A percentile compares a stretch with the other conserved stretches of the same genome.
These are phyloP conservation scores for Corymbia maculata DNA, from an alignment of 345 rosid species.

Conservation along the genomic window DNA sequence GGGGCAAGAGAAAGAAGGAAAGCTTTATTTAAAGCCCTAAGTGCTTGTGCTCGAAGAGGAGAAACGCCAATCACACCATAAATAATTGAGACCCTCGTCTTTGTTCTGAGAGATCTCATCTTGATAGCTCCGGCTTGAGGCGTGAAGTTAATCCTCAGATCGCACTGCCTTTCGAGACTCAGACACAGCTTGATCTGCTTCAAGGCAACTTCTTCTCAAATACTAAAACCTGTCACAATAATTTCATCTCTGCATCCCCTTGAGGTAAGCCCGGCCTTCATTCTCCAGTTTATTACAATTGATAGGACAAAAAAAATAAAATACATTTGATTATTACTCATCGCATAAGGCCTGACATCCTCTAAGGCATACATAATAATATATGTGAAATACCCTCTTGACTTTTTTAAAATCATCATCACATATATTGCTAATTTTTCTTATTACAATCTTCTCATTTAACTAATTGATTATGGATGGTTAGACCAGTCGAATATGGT, in stretches of 20 bases:
- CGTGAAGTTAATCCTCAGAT: too few relatives aligned
- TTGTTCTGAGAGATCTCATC: too few relatives aligned
- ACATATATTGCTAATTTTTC: not conserved
- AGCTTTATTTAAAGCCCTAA: too few relatives aligned
- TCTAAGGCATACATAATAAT: not conserved
- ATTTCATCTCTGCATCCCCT: too few relatives aligned
- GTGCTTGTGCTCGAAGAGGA: too few relatives aligned
- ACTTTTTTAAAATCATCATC: not conserved
- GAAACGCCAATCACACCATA: too few relatives aligned
- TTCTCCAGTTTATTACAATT: not conserved
- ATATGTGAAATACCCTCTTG: not conserved
- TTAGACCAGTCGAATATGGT: not conserved
- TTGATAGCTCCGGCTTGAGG: too few relatives aligned
- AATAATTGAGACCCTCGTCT: too few relatives aligned
- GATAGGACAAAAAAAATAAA: not conserved
- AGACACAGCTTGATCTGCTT: not conserved
- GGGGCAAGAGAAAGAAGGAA: too few relatives aligned
- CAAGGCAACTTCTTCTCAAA: too few relatives aligned
- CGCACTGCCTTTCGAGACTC: not conserved
- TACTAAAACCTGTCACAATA: too few relatives aligned
- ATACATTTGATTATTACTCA: not conserved
- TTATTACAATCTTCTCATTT: not conserved
- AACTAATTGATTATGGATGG: not conserved
- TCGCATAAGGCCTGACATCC: too few relatives aligned
- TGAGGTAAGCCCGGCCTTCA: accelerated